Percentiles rank a stretch among this genome's conserved stretches.
Evolutionary conservation across 805 yeast species (phyloP).

Genomic region (Hanseniaspora valbyensis): DNA sequence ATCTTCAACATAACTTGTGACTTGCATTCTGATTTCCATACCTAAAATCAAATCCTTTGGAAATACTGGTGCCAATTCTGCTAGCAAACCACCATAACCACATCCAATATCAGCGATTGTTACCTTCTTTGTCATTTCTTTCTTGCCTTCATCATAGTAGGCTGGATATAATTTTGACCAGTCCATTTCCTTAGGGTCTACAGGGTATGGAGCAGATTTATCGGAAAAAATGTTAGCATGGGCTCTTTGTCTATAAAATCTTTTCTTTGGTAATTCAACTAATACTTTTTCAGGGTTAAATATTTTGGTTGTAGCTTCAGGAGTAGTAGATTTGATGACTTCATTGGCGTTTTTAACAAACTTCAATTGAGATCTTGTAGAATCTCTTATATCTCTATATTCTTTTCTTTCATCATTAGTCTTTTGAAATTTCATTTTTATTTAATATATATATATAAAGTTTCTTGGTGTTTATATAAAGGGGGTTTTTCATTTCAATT

Average conservation of each 20-base stretch:
- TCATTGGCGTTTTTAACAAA: conserved; percentile 36
- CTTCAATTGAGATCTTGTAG: conserved; percentile 37
- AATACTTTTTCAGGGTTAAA: conserved; percentile 15
- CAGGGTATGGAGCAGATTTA: conserved; percentile 82
- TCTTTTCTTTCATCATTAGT: conserved; percentile 29
- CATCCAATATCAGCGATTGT: conserved; percentile 95
- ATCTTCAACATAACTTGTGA: conserved; percentile 93
- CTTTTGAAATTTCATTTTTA: conserved; percentile 14
- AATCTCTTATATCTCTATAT: conserved; percentile 39
- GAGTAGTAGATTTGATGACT: conserved; percentile 18
- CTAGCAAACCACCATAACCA: conserved; percentile 88
- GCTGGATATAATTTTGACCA: conserved; percentile 73
- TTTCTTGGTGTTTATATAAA: too few species aligned
- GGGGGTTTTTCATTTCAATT: too few species aligned
- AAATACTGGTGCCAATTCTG: conserved; percentile 65
- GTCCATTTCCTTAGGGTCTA: conserved; percentile 70
- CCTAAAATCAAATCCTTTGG: conserved; percentile 73
- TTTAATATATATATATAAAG: too few species aligned
- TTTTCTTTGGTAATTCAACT: conserved; percentile 61
- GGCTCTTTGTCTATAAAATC: conserved; percentile 91
- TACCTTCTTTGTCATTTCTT: conserved; percentile 35
- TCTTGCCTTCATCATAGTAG: conserved; percentile 37
- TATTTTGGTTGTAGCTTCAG: conserved; percentile 10
- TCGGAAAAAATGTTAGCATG: conserved; percentile 97
- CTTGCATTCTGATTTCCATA: conserved; percentile 97